Evolutionary conservation across 2,329 filamentous ascomycete genomes (phyloP).

Genomic region (Calonectria naviculata): DNA sequence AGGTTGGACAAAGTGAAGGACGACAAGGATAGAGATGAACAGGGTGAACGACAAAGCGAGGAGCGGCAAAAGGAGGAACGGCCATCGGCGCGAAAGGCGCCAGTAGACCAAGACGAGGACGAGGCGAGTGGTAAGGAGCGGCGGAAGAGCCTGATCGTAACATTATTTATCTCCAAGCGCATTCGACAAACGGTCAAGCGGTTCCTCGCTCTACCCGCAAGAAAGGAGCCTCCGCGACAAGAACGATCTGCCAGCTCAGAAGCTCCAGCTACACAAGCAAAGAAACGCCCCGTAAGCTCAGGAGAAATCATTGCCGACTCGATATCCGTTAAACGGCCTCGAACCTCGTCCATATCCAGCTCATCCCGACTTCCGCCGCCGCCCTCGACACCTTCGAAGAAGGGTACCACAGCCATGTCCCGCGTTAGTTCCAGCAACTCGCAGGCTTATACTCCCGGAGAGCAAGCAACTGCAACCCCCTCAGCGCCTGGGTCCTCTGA

Average conservation of each 20-base stretch:
- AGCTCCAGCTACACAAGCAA: constrained; percentile 48
- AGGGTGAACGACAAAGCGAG: constrained; percentile 30
- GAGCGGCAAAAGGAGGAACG: constrained; percentile 34
- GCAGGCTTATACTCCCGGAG: constrained; percentile 62
- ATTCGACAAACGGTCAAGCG: constrained; percentile 57
- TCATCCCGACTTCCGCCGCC: constrained; percentile 51
- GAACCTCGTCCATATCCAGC: constrained; percentile 52
- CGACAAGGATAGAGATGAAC: constrained; percentile 35
- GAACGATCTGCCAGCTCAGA: constrained; percentile 54
- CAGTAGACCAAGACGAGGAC: constrained; percentile 44
- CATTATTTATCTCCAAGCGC: constrained; percentile 61
- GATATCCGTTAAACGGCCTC: constrained; percentile 54
- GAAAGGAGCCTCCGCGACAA: constrained; percentile 48
- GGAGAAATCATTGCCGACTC: constrained; percentile 51
- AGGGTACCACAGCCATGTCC: constrained; percentile 61
- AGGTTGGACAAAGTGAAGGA: constrained; percentile 20
- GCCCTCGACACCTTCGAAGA: constrained; percentile 65
- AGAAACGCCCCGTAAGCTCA: constrained; percentile 59
- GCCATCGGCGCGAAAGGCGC: constrained; percentile 40
- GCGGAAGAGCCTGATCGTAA: constrained; percentile 53
- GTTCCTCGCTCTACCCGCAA: constrained; percentile 57
- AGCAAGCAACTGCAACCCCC: constrained; percentile 49
- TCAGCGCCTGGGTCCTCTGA: constrained; percentile 40
- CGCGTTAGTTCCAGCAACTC: constrained; percentile 66
- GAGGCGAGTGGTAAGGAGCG: constrained; percentile 38